These are phyloP conservation scores for Castanopsis chinensis DNA, from an alignment of 306 rosid species.

Conservation along the genomic window DNA sequence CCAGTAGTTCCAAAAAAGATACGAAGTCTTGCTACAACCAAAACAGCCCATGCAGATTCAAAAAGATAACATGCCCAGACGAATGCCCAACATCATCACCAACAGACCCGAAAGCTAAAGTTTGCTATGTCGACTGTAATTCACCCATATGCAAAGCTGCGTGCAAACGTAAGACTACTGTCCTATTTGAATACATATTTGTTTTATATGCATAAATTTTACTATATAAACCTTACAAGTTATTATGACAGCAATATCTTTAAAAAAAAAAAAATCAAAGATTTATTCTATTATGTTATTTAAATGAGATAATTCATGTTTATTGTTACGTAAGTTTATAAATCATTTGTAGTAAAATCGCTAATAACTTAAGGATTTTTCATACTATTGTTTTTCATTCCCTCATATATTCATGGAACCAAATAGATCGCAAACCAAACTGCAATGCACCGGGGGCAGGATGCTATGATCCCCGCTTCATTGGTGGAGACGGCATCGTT, in stretches of 20 bases:
- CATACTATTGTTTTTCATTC: background rate
- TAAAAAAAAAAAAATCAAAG: too few relatives aligned
- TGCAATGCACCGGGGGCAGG: conserved; percentile 79
- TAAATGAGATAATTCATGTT: too few relatives aligned
- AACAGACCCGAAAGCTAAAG: conserved; percentile 54
- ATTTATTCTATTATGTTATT: too few relatives aligned
- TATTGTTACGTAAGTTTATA: too few relatives aligned
- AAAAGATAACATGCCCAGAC: conserved; percentile 46
- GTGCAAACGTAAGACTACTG: conserved; percentile 56
- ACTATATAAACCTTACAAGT: too few relatives aligned
- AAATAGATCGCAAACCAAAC: conserved; percentile 51
- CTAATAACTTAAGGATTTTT: too few relatives aligned
- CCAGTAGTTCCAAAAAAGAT: conserved; percentile 24
- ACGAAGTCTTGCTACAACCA: conserved; percentile 25
- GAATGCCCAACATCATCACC: conserved; percentile 61
- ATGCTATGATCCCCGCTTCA: conserved; percentile 81
- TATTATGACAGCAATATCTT: too few relatives aligned
- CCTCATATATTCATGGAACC: background rate
- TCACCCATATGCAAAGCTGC: conserved; percentile 71
- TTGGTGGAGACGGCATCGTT: conserved; percentile 75
- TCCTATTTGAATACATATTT: background rate
- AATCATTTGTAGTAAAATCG: too few relatives aligned
- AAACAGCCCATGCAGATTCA: conserved; percentile 48
- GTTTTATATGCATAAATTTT: too few relatives aligned
- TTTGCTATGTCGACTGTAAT: conserved; percentile 61